Evolutionary conservation across 495 filamentous ascomycete species (phyloP).

Genomic region (Penicillium psychrofluorescens): DNA sequence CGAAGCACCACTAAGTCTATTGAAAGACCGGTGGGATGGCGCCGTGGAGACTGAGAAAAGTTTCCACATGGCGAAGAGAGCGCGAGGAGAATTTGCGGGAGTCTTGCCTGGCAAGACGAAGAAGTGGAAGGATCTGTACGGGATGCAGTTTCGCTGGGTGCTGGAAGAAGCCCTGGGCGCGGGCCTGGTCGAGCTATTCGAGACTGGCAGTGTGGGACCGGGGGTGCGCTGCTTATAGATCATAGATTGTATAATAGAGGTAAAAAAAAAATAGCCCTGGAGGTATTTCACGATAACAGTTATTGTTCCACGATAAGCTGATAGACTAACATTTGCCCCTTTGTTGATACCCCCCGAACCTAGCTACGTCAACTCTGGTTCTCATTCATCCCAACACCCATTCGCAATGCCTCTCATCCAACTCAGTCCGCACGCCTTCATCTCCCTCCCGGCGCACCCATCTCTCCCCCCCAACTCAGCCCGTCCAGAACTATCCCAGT

Average conservation of each 20-base stretch:
- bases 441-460: conserved; percentile 23
- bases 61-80: conserved; percentile 51
- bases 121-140: conserved; percentile 77
- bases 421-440: conserved; percentile 22
- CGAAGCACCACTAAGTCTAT: conserved; percentile 57
- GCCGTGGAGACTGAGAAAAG: conserved; percentile 54
- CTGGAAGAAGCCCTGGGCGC: conserved; percentile 71
- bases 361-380: no score
- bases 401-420: conserved; percentile 19
- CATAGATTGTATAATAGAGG: no score
- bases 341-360: neutral
- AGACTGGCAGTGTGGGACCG: conserved; percentile 73
- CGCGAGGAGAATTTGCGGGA: conserved; percentile 60
- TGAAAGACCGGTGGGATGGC: conserved; percentile 78
- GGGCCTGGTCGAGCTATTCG: conserved; percentile 76
- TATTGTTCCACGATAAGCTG: neutral
- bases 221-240: conserved; percentile 53
- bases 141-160: conserved; percentile 71
- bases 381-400: neutral
- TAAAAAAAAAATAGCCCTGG: no score
- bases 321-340: neutral
- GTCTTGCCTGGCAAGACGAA: conserved; percentile 65
- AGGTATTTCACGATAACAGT: neutral
- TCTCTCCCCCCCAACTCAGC: conserved; percentile 10
- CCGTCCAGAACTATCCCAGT: conserved; percentile 12